Conservation (phyloP, 495 filamentous ascomycete genomes). For the Aspergillus carlsbadensis region DNA sequence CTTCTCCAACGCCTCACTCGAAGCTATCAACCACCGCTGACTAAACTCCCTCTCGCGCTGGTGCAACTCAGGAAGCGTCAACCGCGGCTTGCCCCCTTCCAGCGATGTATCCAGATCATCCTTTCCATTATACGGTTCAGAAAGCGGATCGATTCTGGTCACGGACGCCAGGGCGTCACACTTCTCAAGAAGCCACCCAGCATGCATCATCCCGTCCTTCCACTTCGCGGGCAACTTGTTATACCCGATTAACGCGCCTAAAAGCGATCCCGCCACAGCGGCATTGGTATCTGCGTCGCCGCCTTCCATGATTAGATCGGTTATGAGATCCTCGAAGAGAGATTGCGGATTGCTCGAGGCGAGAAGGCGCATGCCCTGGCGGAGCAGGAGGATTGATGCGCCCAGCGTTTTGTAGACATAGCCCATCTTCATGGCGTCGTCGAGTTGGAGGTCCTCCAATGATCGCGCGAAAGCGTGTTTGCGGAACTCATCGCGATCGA, state of each 20-base stretch:
- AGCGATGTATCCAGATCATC: background rate
- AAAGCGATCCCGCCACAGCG: background rate
- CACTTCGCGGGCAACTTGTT: background rate
- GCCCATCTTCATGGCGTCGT: slow-evolving; percentile 1
- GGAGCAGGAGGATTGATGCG: background rate
- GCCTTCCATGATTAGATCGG: background rate
- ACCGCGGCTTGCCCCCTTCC: background rate
- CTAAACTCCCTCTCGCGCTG: background rate
- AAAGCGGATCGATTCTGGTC: background rate
- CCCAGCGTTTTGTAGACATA: slow-evolving; percentile 1
- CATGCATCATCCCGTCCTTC: background rate
- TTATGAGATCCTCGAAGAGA: slow-evolving; percentile 1
- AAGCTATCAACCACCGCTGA: background rate
- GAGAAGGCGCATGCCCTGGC: background rate
- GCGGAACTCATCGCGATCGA: background rate
- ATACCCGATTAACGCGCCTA: background rate
- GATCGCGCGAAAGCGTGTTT: background rate
- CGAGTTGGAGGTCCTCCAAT: background rate
- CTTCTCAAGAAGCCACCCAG: background rate
- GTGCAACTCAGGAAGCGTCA: background rate
- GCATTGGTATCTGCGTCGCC: slow-evolving; percentile 5
- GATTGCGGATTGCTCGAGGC: background rate
- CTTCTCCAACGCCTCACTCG: background rate
- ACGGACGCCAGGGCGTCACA: background rate
- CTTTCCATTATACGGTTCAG: background rate